phyloP scores from a whole-genome alignment of 2,329 filamentous ascomycete genomes.

The Fusarium newnesense region DNA sequence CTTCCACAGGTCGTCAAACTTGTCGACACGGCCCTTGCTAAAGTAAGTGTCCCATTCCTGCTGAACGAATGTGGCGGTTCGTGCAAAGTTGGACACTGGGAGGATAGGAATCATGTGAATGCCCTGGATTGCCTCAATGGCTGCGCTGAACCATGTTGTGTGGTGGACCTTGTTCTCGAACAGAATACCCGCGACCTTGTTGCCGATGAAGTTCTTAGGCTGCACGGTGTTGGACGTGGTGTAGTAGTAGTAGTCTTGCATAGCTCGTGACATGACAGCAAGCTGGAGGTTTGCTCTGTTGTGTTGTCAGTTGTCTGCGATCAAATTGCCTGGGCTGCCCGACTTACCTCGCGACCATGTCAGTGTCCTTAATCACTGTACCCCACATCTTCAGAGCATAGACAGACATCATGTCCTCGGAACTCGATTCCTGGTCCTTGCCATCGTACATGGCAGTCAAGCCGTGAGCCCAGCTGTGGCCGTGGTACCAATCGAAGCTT shows the following conservation, averaged over 20 bases:
- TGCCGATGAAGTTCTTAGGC: conserved; percentile 80
- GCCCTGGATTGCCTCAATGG: conserved; percentile 77
- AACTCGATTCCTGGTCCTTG: conserved; percentile 87
- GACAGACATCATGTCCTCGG: conserved; percentile 87
- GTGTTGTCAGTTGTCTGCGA: conserved; percentile 3
- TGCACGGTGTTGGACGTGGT: conserved; percentile 73
- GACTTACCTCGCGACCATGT: conserved; percentile 77
- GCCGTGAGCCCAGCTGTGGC: conserved; percentile 92
- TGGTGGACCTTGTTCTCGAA: conserved; percentile 98
- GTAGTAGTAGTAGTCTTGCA: conserved; percentile 87
- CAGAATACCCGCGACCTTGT: conserved; percentile 77
- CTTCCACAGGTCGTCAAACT: conserved; percentile 81
- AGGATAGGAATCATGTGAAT: conserved; percentile 87
- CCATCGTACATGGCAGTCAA: conserved; percentile 77
- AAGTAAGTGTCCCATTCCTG: conserved; percentile 90
- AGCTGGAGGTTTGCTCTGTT: conserved; percentile 82
- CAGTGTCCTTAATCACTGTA: conserved; percentile 75
- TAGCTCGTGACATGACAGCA: conserved; percentile 76
- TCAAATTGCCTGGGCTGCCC: neutral
- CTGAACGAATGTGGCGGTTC: conserved; percentile 74
- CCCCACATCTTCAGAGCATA: conserved; percentile 98
- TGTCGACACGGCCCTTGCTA: conserved; percentile 70
- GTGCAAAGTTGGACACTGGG: conserved; percentile 73
- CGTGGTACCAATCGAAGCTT: conserved; percentile 93
- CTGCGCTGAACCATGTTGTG: conserved; percentile 85